Evolutionary conservation across 352 stramenopile genomes (phyloP).

Genomic region (Globisporangium solare): DNA sequence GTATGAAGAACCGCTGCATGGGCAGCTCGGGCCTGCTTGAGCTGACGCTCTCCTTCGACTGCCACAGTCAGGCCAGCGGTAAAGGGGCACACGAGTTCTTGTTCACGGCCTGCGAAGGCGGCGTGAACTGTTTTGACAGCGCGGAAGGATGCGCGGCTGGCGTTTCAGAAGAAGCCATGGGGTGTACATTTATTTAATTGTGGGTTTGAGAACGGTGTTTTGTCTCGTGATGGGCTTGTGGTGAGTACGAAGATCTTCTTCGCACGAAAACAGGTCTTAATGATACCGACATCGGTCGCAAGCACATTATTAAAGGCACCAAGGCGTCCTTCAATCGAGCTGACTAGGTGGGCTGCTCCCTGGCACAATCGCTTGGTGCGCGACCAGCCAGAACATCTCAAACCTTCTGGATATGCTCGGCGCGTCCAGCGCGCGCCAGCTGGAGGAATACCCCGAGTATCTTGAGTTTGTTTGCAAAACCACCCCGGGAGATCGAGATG

Average conservation of each 20-base stretch:
- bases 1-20: too few relatives aligned
- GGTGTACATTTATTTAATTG: conserved; percentile 21
- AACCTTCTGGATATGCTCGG: too few relatives aligned
- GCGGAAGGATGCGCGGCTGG: conserved; percentile 33
- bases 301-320: conserved; percentile 47
- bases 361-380: too few relatives aligned
- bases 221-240: conserved; percentile 41
- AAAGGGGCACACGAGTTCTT: conserved; percentile 40
- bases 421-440: too few relatives aligned
- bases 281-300: conserved; percentile 23
- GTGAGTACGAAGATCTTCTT: conserved; percentile 63
- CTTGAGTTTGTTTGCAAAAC: too few relatives aligned
- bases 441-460: too few relatives aligned
- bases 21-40: too few relatives aligned
- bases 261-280: conserved; percentile 13
- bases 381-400: too few relatives aligned
- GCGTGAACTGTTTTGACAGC: conserved; percentile 59
- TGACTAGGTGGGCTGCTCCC: too few relatives aligned
- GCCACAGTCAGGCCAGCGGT: too few relatives aligned
- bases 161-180: conserved; percentile 27
- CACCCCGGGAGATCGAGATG: too few relatives aligned
- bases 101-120: conserved; percentile 23
- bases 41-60: conserved; percentile 21
- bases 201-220: conserved; percentile 18
- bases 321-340: conserved; percentile 37